A percentile compares a stretch with the other conserved stretches of the same genome.
Conservation (phyloP, 225 moss, liverwort and hornwort species). For the Polytrichum commune region DNA sequence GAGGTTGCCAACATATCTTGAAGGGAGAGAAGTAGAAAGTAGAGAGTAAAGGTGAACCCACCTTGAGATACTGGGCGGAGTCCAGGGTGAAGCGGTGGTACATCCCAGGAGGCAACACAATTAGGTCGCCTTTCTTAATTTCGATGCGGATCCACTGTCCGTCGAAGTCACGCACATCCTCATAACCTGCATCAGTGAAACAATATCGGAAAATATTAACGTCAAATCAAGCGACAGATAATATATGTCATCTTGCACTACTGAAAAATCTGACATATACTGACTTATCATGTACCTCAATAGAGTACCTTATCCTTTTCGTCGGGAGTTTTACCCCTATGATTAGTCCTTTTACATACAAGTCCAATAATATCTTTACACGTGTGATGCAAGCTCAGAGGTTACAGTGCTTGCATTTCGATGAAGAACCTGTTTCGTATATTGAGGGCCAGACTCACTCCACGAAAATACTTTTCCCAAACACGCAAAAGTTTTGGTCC, state of each 20-base stretch:
- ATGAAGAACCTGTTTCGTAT: background rate
- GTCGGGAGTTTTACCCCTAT: too few relatives aligned
- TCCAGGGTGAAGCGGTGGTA: constrained; percentile 75
- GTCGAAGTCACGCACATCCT: constrained; percentile 60
- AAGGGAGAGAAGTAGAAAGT: background rate
- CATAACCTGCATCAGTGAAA: constrained; percentile 32
- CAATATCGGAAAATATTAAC: background rate
- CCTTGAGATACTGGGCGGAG: constrained; percentile 49
- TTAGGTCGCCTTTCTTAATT: constrained; percentile 53
- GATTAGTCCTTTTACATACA: too few relatives aligned
- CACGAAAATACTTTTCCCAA: background rate
- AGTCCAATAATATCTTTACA: too few relatives aligned
- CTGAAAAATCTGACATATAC: too few relatives aligned
- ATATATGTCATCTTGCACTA: background rate
- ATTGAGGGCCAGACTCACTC: background rate
- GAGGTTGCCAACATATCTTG: background rate
- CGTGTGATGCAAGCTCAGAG: too few relatives aligned
- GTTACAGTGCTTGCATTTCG: background rate
- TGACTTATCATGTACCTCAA: too few relatives aligned
- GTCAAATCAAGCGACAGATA: background rate
- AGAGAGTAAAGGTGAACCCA: constrained; percentile 1
- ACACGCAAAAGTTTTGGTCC: background rate
- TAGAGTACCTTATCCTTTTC: too few relatives aligned
- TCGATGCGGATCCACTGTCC: constrained; percentile 64
- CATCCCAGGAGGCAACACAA: constrained; percentile 66